Percentiles rank a stretch among this genome's conserved stretches.
Evolutionary conservation across 2,329 filamentous ascomycete species (phyloP).

Genomic region (Aureobasidium sp.): DNA sequence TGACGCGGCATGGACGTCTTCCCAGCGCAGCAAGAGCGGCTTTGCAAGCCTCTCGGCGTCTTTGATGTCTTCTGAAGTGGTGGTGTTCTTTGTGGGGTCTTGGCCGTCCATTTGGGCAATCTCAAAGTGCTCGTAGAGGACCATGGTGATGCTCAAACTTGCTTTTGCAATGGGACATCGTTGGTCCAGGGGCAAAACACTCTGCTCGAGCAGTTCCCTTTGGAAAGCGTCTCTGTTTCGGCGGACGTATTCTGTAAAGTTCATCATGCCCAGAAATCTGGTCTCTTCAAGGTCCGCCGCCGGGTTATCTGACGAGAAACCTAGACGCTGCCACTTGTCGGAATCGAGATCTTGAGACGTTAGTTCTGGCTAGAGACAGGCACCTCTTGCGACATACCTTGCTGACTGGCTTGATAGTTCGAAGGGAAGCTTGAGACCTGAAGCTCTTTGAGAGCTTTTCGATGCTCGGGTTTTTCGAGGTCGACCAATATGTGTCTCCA

Average conservation of each 20-base stretch:
- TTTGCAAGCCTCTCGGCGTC: constrained; percentile 65
- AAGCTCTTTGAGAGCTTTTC: constrained; percentile 77
- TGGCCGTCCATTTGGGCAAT: constrained; percentile 56
- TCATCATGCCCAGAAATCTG: constrained; percentile 95
- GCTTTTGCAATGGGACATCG: constrained; percentile 82
- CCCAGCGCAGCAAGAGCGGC: constrained; percentile 87
- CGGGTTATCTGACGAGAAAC: constrained; percentile 85
- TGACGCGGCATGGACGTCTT: constrained; percentile 73
- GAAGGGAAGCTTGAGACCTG: constrained; percentile 7
- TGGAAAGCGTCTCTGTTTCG: constrained; percentile 90
- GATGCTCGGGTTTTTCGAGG: constrained; percentile 77
- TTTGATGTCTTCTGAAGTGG: background rate
- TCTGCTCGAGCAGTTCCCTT: constrained; percentile 83
- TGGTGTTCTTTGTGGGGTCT: constrained; percentile 49
- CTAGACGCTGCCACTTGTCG: constrained; percentile 85
- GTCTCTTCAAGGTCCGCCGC: constrained; percentile 74
- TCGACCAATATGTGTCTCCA: constrained; percentile 84
- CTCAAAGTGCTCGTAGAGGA: constrained; percentile 92
- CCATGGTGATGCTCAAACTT: constrained; percentile 76
- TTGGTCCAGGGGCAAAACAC: constrained; percentile 57
- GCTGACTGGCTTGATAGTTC: constrained; percentile 14
- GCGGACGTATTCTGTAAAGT: constrained; percentile 84
- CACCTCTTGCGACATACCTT: constrained; percentile 20
- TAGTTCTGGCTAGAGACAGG: background rate
- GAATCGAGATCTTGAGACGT: constrained; percentile 60